phyloP scores from a whole-genome alignment of 2,329 filamentous ascomycete genomes.

The Monosporascus sp. region DNA sequence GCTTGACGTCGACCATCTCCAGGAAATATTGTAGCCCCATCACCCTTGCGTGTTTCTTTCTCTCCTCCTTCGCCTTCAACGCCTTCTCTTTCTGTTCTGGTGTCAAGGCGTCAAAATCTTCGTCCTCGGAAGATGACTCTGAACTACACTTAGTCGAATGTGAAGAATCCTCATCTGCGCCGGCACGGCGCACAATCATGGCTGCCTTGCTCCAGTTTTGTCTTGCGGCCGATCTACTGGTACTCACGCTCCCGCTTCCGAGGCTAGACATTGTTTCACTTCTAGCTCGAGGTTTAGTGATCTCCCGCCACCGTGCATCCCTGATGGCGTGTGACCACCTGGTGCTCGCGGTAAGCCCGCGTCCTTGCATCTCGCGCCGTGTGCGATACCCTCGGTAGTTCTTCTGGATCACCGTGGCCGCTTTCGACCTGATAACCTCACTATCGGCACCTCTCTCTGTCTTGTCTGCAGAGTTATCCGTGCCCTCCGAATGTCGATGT shows the following conservation, averaged over 20 bases:
- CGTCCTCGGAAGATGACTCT: conserved; percentile 23
- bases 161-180: conserved; percentile 55
- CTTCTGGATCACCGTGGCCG: conserved; percentile 58
- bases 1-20: conserved; percentile 81
- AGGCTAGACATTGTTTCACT: conserved; percentile 12
- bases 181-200: conserved; percentile 65
- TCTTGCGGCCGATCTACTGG: conserved; percentile 40
- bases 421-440: conserved; percentile 30
- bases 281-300: conserved; percentile 40
- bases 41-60: conserved; percentile 64
- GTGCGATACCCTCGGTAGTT: conserved; percentile 74
- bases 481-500: conserved; percentile 1
- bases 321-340: conserved; percentile 65
- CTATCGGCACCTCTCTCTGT: conserved; percentile 12
- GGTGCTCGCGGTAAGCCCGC: conserved; percentile 62
- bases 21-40: conserved; percentile 85
- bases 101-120: conserved; percentile 20
- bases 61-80: conserved; percentile 47
- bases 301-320: conserved; percentile 50
- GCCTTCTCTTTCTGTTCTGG: conserved; percentile 36
- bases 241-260: conserved; percentile 9
- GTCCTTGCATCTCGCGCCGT: conserved; percentile 64
- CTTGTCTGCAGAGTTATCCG: conserved; percentile 2
- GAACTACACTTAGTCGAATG: conserved; percentile 36
- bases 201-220: conserved; percentile 73